Evolutionary conservation across 805 yeast genomes (phyloP).

Genomic region (Lachancea thermotolerans): DNA sequence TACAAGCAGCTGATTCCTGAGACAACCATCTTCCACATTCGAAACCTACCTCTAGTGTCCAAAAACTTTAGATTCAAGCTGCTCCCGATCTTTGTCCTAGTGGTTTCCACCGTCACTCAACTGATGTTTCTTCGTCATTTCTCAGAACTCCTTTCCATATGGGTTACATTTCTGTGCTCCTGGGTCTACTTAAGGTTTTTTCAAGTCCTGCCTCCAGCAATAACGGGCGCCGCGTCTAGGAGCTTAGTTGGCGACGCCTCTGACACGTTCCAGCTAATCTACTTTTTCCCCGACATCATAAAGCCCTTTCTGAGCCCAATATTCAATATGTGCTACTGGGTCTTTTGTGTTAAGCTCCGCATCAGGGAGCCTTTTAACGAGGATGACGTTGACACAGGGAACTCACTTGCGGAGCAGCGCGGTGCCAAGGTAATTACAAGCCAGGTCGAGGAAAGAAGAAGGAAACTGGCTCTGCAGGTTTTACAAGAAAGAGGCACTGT

Average conservation of each 20-base stretch:
- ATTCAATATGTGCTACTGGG: constrained; percentile 38
- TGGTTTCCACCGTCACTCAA: constrained; percentile 28
- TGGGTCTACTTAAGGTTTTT: constrained; percentile 77
- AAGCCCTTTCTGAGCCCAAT: constrained; percentile 47
- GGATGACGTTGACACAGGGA: constrained; percentile 66
- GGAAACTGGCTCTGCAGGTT: constrained; percentile 70
- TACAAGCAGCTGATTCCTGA: constrained; percentile 62
- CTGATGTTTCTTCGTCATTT: constrained; percentile 31
- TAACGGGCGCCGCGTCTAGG: constrained; percentile 21
- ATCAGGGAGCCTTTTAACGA: constrained; percentile 58
- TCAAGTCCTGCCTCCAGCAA: constrained; percentile 50
- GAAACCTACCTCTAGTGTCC: constrained; percentile 34
- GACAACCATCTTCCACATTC: constrained; percentile 44
- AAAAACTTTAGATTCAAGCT: constrained; percentile 53
- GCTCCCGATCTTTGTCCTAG: constrained; percentile 44
- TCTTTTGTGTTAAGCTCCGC: constrained; percentile 36
- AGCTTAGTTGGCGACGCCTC: constrained; percentile 67
- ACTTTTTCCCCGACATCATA: constrained; percentile 69
- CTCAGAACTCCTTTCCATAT: constrained; percentile 49
- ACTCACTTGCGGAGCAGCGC: constrained; percentile 56
- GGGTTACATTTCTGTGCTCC: constrained; percentile 54
- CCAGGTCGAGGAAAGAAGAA: constrained; percentile 62
- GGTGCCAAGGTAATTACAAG: constrained; percentile 31
- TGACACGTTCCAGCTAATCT: constrained; percentile 76
- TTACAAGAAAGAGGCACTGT: constrained; percentile 47